phyloP scores from a whole-genome alignment of 139 green algal genomes.

The Picochlorum sp. region DNA sequence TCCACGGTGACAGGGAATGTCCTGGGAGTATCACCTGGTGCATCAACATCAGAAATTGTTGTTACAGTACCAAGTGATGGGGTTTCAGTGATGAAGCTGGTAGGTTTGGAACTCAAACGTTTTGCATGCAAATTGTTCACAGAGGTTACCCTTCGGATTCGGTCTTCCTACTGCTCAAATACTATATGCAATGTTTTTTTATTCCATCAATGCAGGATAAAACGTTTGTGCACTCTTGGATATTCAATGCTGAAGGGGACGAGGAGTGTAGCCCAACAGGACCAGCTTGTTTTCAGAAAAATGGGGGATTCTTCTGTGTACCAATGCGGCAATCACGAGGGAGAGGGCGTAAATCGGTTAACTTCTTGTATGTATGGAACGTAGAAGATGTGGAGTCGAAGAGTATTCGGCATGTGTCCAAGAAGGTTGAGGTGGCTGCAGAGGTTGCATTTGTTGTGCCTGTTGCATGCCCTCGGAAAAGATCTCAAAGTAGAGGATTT shows the following conservation, averaged over 20 bases:
- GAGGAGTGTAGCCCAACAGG: too few relatives aligned
- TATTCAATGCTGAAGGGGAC: too few relatives aligned
- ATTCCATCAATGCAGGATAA: too few relatives aligned
- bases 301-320: not conserved
- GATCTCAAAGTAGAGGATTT: not conserved
- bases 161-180: too few relatives aligned
- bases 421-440: not conserved
- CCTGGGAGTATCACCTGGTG: not conserved
- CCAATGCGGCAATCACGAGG: not conserved
- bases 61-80: too few relatives aligned
- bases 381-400: not conserved
- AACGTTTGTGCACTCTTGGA: too few relatives aligned
- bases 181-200: too few relatives aligned
- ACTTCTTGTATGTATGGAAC: not conserved
- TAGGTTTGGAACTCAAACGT: too few relatives aligned
- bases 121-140: too few relatives aligned
- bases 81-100: too few relatives aligned
- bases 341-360: not conserved
- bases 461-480: not conserved
- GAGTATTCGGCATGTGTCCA: not conserved
- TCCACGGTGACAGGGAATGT: not conserved
- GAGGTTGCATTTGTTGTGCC: not conserved
- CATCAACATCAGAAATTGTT: not conserved
- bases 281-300: not conserved
- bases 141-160: too few relatives aligned